These are phyloP conservation scores for Cryptococcus maquisensis DNA, from an alignment of 1,284 basidiomycete genomes.

Conservation along the genomic window DNA sequence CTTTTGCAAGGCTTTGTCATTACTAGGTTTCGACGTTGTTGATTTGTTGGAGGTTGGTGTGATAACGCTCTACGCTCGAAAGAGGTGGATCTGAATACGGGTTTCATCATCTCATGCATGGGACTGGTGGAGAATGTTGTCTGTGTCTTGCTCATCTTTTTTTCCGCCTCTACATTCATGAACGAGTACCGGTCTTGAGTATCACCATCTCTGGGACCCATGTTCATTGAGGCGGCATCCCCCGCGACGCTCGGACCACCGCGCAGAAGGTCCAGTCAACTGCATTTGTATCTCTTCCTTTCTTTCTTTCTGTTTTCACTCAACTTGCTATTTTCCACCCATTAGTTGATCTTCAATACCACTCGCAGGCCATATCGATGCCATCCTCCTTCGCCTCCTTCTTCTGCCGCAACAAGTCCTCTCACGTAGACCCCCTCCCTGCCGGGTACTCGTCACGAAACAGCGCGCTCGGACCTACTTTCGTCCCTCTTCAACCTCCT, in stretches of 20 bases:
- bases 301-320: neutral
- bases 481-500: neutral
- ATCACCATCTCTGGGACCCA: no score
- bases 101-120: slow-evolving; percentile 19
- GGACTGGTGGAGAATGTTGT: slow-evolving; percentile 20
- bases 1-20: slow-evolving; percentile 1
- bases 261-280: no score
- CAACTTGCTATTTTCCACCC: neutral
- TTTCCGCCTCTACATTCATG: neutral
- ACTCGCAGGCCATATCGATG: neutral
- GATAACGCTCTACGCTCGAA: no score
- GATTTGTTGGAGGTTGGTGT: slow-evolving; percentile 1
- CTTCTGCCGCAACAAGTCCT: neutral
- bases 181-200: neutral
- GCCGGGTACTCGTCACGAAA: neutral
- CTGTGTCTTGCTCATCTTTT: neutral
- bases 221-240: no score
- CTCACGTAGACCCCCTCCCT: neutral
- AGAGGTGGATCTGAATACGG: slow-evolving; percentile 4
- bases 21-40: neutral
- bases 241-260: no score
- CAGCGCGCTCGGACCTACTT: neutral
- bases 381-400: neutral
- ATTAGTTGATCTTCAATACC: neutral
- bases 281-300: no score